A percentile compares a stretch with the other conserved stretches of the same genome.
These are phyloP conservation scores for Thermothielavioides terrestris DNA, from an alignment of 495 filamentous ascomycete genomes.

Conservation along the genomic window DNA sequence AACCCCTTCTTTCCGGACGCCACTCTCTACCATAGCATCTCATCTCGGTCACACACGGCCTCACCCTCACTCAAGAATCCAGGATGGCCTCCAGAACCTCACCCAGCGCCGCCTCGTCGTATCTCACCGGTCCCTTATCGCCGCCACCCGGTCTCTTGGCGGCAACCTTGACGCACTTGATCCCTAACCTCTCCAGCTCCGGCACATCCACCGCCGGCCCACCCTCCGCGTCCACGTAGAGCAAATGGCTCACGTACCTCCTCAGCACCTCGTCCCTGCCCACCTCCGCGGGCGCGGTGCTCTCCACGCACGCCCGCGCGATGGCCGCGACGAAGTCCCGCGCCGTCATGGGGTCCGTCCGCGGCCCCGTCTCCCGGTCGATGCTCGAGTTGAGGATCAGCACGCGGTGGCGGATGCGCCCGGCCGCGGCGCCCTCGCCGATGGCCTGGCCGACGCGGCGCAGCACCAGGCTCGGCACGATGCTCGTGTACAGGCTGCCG, in stretches of 20 bases:
- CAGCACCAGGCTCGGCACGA: constrained; percentile 68
- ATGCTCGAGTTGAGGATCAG: constrained; percentile 74
- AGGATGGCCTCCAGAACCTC: constrained; percentile 73
- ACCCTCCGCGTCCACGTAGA: constrained; percentile 65
- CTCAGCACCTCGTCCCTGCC: constrained; percentile 31
- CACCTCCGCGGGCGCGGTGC: constrained; percentile 35
- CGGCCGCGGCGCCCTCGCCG: constrained; percentile 13
- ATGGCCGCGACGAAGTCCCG: constrained; percentile 74
- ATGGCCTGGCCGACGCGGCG: constrained; percentile 53
- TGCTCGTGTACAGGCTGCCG: constrained; percentile 73
- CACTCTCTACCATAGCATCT: too few species aligned
- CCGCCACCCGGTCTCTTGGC: constrained; percentile 42
- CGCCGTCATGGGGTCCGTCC: constrained; percentile 51
- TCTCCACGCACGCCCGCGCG: constrained; percentile 50
- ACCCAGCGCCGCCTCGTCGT: constrained; percentile 67
- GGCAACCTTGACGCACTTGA: constrained; percentile 68
- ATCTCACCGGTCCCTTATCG: constrained; percentile 47
- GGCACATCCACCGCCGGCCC: constrained; percentile 62
- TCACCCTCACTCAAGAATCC: constrained; percentile 40
- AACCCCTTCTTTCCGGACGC: not conserved
- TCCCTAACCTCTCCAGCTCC: constrained; percentile 55
- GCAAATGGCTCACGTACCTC: constrained; percentile 71
- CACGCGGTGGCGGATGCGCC: constrained; percentile 58
- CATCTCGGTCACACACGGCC: too few species aligned
- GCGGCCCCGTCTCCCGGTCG: constrained; percentile 78